Percentiles rank a stretch among this genome's conserved stretches.
phyloP scores from a whole-genome alignment of 1,284 basidiomycete species.

The Boletus mariae region DNA sequence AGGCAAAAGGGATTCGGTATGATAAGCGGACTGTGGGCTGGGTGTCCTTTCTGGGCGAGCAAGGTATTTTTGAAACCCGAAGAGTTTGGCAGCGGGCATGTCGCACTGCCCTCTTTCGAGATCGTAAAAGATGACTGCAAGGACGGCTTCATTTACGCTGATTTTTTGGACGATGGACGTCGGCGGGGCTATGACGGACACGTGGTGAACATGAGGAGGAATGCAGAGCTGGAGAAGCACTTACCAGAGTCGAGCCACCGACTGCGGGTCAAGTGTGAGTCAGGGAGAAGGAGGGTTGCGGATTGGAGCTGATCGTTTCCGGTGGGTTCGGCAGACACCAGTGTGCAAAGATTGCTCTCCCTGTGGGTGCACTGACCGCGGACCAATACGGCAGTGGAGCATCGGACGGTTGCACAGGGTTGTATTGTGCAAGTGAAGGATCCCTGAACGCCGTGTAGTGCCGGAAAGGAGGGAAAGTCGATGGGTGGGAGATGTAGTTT shows the following conservation, averaged over 20 bases:
- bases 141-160: constrained; percentile 55
- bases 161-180: constrained; percentile 65
- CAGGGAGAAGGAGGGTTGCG: constrained; percentile 54
- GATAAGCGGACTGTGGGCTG: constrained; percentile 30
- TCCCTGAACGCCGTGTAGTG: constrained; percentile 59
- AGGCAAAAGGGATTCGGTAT: constrained; percentile 30
- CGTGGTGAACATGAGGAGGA: constrained; percentile 31
- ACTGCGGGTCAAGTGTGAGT: constrained; percentile 57
- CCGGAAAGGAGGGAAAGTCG: constrained; percentile 44
- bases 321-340: constrained; percentile 34
- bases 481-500: constrained; percentile 49
- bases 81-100: constrained; percentile 56
- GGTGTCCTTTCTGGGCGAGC: constrained; percentile 32
- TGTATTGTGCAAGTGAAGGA: constrained; percentile 51
- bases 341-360: constrained; percentile 47
- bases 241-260: constrained; percentile 54
- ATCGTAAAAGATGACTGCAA: constrained; percentile 64
- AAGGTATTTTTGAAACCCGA: constrained; percentile 51
- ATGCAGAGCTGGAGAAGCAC: constrained; percentile 30
- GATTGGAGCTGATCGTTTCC: constrained; percentile 37
- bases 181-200: constrained; percentile 40
- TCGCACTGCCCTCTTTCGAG: constrained; percentile 52
- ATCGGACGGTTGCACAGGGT: constrained; percentile 52
- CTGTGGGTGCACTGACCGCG: constrained; percentile 46
- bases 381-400: constrained; percentile 56